Evolutionary conservation across 2,329 filamentous ascomycete genomes (phyloP), one percentile per base, ranked within the genome.

Genomic region (Didymella sp.): DNA sequence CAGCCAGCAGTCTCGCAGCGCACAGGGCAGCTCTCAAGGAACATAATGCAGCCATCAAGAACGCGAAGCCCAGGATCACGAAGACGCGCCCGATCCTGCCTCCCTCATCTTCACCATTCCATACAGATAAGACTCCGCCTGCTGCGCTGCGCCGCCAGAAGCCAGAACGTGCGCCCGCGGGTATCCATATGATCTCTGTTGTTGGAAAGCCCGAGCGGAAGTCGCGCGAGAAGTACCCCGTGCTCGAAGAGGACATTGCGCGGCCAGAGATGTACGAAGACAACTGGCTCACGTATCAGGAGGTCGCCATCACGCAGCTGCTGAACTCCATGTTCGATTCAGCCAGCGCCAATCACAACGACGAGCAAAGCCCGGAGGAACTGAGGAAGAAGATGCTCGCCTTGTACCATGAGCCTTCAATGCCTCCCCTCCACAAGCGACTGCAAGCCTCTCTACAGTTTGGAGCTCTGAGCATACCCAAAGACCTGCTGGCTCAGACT

Each of bases 201-300:
- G 62, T 73, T 12, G 69, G 76, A 21, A 66, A 71, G 52, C 67
- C 67, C 22, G 62, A 64, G 43, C 58, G 59, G 24, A 51, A 52
- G 12, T 55, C 64, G 15, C 66, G 63, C 21, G 73, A 75, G 9
- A 74, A 78, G 45, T 86, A 85, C 65, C 82, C 84, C 2, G 71
- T 86, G 4, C 73, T 87, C 4, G 64, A 72, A 0, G 84, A 87
- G 57, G 79, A 86, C 61, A 76, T 88, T 24, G 73, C 77, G 2
- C 81, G 82, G 44, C 79, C 85, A n/a, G 79, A 82, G 50, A 77
- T 88, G 61, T 87, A 87, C 68, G 85, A 88, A 64, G 85, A 87
- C 42, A 79, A 82, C 53, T 88, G 86, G 85, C 81, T 88, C 33
- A 79, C 77, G 12, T 82, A 87, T 58, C 85, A 88, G 66, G 86